Evolutionary conservation across 139 green algal genomes (phyloP), one percentile per base, ranked within the genome.

Genomic region (Dunaliella primolecta): DNA sequence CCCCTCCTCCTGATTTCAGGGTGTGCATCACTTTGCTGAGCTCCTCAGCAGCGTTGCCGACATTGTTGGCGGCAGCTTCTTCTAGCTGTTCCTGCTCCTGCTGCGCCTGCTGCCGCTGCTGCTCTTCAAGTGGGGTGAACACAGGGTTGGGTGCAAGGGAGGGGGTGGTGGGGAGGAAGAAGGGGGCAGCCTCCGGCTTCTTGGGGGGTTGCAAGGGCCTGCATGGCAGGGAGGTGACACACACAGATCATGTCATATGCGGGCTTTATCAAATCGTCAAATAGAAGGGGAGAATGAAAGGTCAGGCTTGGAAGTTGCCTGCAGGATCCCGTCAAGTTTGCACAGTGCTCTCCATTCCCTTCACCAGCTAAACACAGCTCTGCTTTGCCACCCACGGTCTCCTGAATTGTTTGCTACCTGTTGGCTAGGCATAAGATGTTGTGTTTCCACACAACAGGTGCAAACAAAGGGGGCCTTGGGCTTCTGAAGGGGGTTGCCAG

Each of bases 111-210:
- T 30, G 46, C 77, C 0, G 76, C 76, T 24, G 78, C 81, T 46
- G 27, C n/a, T 64, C 46, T 15, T 64, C 46, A 7, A 64, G 46
- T 25, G 46, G 46, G 46, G 46, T 64, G 81, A 96, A 96, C 0
- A 95, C 87, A 0, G 94, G 92, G 31, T 95, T 82, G 24, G 77
- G 78, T 35, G 24, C 84, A 78, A 93, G 86, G 0, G 84, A 88
- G 2, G 92, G 85, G 0, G 96, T 55, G 0, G 96, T 97, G 20
- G 97, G 97, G 78, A 99, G 90, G 94, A 99, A 99, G 90, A 99
- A 99, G 55, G 97, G 97, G 30, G 97, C 97, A 0, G 92, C 87
- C 57, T 96, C 93, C 20, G 96, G 97, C 92, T 99, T 99, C 87
- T 97, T 96, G 34, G 94, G 92, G 0, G 95, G 92, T 81, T 95